Base-by-base conservation (phyloP, 192 early-diverging fungal genomes). In the Thamnidium elegans region DNA sequence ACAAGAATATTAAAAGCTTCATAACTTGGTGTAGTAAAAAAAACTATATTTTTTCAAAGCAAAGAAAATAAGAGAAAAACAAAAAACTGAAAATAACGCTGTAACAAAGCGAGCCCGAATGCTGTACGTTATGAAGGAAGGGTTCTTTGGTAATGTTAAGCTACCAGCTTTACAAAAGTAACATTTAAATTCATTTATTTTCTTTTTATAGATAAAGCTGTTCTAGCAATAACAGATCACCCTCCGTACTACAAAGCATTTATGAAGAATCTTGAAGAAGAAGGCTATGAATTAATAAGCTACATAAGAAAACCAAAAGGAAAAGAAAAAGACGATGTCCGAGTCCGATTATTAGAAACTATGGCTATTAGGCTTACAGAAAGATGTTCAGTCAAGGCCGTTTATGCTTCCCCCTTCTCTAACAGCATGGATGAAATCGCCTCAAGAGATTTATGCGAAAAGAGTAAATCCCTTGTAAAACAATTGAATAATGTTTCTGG, bases 201-300 rank as follows among this genome's bases (percentile, higher is more conserved):
- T 56, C 32, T 36, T 42, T 56, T 56, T 56, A 56, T 42, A 36
- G 32, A 56, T 56, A 56, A 56, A 39, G 55, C n/a, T 56, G 55
- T 42, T 56, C 17, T 56, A 56, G 9, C 14, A 56, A 56, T 42
- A 34, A 56, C 15, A 56, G 7, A 56, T 39, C 36, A 56, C 1
- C 36, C 55, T 56, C 21, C 26, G 7, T 26, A 52, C 51, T 52
- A 52, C 23, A 52, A 52, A 26, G 51, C 51, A 52, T 56, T 56
- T 39, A 56, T 56, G 55, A 42, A 36, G 17, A 42, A 32, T 19
- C 34, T 56, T 56, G 31, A 53, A 53, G 55, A 56, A 56, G 55
- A 56, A 56, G 55, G 55, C 55, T 56, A 56, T 56, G 32, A 42
- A 34, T 56, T 55, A 32, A 55, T 55, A 36, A 7, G 54, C 32